phyloP scores from a whole-genome alignment of 345 rosid genomes.

The Atalantia buxifolia region DNA sequence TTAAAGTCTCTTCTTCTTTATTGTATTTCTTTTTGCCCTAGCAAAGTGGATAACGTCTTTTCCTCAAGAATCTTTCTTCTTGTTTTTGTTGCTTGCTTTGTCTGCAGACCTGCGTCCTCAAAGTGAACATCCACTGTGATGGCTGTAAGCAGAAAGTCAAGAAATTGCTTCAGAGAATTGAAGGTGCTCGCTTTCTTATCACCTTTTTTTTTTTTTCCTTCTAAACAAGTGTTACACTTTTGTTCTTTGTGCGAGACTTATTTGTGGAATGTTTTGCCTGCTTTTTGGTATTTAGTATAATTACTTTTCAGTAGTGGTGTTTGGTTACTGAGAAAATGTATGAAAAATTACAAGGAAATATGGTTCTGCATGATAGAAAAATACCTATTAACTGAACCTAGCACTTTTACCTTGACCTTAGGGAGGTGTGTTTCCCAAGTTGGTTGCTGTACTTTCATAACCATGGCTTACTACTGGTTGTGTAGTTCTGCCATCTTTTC shows the following conservation, averaged over 20 bases:
- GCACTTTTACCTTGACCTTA: neutral
- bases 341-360: neutral
- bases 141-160: constrained; percentile 86
- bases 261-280: neutral
- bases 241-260: neutral
- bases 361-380: neutral
- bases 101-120: constrained; percentile 63
- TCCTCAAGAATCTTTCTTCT: constrained; percentile 5
- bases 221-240: neutral
- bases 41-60: constrained; percentile 18
- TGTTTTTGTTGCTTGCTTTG: constrained; percentile 5
- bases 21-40: neutral
- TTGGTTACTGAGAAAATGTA: constrained; percentile 14
- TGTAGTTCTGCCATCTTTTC: neutral
- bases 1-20: neutral
- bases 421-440: too few relatives aligned
- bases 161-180: constrained; percentile 80
- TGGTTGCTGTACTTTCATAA: neutral
- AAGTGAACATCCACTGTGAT: constrained; percentile 80
- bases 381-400: neutral
- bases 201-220: neutral
- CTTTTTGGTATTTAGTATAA: neutral
- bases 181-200: constrained; percentile 42
- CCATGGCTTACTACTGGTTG: neutral
- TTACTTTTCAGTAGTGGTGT: neutral